Evolutionary conservation across 2,329 filamentous ascomycete species (phyloP), one percentile per base, ranked within the genome.

Genomic region (Ceratocystis eucalypticola): DNA sequence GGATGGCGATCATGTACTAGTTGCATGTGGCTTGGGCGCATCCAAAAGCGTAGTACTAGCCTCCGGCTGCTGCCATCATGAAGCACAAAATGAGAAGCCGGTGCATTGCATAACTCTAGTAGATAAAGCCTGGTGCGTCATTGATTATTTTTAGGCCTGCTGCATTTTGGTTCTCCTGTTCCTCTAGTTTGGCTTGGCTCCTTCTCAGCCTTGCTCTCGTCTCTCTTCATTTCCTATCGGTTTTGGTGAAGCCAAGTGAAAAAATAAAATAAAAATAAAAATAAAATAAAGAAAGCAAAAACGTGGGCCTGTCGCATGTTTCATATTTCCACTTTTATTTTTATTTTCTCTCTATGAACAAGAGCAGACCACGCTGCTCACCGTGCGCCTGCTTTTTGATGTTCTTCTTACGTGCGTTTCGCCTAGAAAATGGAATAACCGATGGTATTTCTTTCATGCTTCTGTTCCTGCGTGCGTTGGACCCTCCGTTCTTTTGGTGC

Each of bases 291-390:
- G 37, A 41, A 41, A 12, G 12, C 37, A 41, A 41, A n/a, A 63
- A 37, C 28, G 55, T 37, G 55, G 55, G 4, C 55, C 25, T 59
- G 28, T n/a, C 55, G 55, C 55, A 59, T 37, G 55, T 59, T 59
- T 59, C 55, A 59, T 5, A 41, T 17, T 8, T 59, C 28, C 55
- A 59, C 55, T 30, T 28, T 62, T 5, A n/a, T 30, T 30, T 33
- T 59, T 12, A 55, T 59, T 59, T 30, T 57, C 53, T 17, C 30
- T 30, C 53, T n/a, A 25, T 30, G 7, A 2, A 57, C 10, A 28
- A 20, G 5, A 12, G 30, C 22, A 12, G 53, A 6, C 22, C 53
- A 33, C 17, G 15, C 28, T 1, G 10, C 28, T 30, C 53, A 28
- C 28, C 53, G 28, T 57, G 53, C 22, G n/a, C 30, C 53, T 57